Evolutionary conservation across 306 rosid genomes (phyloP).

Genomic region (Vicia villosa): DNA sequence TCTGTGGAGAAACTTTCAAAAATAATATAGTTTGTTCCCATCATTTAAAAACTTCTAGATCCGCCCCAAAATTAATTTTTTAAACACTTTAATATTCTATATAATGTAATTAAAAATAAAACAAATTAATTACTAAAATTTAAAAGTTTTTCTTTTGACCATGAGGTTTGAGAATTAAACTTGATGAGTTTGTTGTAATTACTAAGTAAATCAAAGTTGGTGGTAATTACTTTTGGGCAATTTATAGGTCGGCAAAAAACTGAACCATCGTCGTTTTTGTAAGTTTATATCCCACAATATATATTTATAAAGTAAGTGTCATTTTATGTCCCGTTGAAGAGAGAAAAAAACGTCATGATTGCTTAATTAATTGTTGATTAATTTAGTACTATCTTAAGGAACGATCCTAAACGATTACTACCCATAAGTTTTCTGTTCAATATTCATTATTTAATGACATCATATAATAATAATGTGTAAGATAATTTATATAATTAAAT

Average conservation of each 20-base stretch:
- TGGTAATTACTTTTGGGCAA: background rate
- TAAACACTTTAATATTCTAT: too few relatives aligned
- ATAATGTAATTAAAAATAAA: too few relatives aligned
- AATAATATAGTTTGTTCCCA: too few relatives aligned
- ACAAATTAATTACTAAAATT: too few relatives aligned
- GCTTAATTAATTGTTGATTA: background rate
- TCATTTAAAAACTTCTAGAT: too few relatives aligned
- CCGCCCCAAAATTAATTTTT: too few relatives aligned
- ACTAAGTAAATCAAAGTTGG: background rate
- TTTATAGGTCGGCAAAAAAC: background rate
- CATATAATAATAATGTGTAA: too few relatives aligned
- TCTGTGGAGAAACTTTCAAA: too few relatives aligned
- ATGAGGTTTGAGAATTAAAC: background rate
- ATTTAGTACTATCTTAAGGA: background rate
- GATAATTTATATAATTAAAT: background rate
- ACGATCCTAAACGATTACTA: background rate
- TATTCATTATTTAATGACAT: too few relatives aligned
- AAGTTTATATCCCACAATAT: background rate
- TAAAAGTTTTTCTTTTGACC: too few relatives aligned
- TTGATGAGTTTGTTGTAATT: background rate
- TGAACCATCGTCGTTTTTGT: background rate
- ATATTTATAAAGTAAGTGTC: background rate
- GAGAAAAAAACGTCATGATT: background rate
- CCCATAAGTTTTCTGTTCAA: conserved; percentile 15
- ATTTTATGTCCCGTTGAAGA: background rate